A percentile compares a stretch with the other conserved stretches of the same genome.
phyloP scores from a whole-genome alignment of 2,329 filamentous ascomycete species.

The Ascochyta fabae region DNA sequence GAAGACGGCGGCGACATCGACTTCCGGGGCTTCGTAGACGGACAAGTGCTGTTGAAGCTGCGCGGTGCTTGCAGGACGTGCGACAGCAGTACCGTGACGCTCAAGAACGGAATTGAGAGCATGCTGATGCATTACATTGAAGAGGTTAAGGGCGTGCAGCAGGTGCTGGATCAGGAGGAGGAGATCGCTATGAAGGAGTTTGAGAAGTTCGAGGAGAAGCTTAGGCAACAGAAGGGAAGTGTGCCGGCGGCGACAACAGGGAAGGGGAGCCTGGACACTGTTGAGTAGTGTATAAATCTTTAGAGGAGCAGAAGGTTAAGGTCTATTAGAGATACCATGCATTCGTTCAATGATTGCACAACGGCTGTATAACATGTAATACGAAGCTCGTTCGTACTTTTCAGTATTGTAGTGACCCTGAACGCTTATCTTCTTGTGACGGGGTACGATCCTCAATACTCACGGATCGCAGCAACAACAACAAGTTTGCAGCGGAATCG shows the following conservation, averaged over 20 bases:
- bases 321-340: constrained; percentile 4
- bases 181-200: constrained; percentile 87
- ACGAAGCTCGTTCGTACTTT: background rate
- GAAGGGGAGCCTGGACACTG: constrained; percentile 59
- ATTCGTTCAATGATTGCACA: background rate
- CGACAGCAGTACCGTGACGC: constrained; percentile 93
- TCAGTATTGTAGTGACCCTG: background rate
- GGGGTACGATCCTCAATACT: too few species aligned
- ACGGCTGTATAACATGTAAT: background rate
- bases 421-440: background rate
- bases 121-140: constrained; percentile 96
- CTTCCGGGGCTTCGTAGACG: constrained; percentile 86
- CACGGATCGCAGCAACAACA: too few species aligned
- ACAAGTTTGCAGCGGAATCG: too few species aligned
- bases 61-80: constrained; percentile 93
- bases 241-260: constrained; percentile 58
- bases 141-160: constrained; percentile 90
- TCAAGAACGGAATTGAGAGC: constrained; percentile 97
- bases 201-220: constrained; percentile 90
- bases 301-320: background rate
- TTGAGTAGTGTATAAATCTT: background rate
- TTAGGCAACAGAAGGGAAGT: constrained; percentile 65
- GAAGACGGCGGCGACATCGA: constrained; percentile 98
- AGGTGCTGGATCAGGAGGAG: constrained; percentile 90
- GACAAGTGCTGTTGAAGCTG: constrained; percentile 84